Evolutionary conservation across 441 rosid species (phyloP).

Genomic region (Manihot esculenta): DNA sequence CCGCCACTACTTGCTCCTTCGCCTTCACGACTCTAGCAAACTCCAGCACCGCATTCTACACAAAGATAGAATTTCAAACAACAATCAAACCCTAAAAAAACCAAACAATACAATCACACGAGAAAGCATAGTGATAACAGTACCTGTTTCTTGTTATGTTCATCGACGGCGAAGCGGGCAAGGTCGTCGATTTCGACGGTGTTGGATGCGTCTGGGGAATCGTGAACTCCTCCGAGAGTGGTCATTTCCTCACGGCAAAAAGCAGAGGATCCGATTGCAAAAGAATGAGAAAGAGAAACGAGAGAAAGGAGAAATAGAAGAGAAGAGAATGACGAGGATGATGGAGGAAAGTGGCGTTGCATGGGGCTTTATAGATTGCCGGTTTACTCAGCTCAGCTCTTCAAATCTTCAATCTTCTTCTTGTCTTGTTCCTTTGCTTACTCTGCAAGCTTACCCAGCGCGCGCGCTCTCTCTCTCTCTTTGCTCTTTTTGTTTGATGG

Average conservation of each 20-base stretch:
- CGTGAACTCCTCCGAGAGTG: constrained; percentile 56
- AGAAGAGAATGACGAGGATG: background rate
- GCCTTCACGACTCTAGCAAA: constrained; percentile 81
- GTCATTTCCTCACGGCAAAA: constrained; percentile 38
- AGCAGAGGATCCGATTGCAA: background rate
- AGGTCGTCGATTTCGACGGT: constrained; percentile 58
- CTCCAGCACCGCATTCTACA: constrained; percentile 73
- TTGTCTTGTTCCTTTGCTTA: too few species aligned
- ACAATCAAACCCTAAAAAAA: too few species aligned
- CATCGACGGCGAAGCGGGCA: constrained; percentile 80
- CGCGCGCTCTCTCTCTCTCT: too few species aligned
- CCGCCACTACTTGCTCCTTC: constrained; percentile 79
- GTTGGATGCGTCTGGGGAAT: constrained; percentile 51
- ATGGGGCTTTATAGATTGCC: constrained; percentile 10
- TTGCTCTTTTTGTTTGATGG: background rate
- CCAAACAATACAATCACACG: background rate
- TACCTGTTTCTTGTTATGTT: constrained; percentile 85
- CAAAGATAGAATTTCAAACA: background rate
- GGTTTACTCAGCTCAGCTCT: background rate
- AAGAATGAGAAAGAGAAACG: background rate
- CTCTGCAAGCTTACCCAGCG: too few species aligned
- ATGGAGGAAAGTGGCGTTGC: background rate
- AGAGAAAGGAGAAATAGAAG: background rate
- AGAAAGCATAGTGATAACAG: too few species aligned
- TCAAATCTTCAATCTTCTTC: too few species aligned